Evolutionary conservation across 1,139 yeast species (phyloP), one percentile per base, ranked within the genome.

Genomic region (Pichia kudriavzevii): DNA sequence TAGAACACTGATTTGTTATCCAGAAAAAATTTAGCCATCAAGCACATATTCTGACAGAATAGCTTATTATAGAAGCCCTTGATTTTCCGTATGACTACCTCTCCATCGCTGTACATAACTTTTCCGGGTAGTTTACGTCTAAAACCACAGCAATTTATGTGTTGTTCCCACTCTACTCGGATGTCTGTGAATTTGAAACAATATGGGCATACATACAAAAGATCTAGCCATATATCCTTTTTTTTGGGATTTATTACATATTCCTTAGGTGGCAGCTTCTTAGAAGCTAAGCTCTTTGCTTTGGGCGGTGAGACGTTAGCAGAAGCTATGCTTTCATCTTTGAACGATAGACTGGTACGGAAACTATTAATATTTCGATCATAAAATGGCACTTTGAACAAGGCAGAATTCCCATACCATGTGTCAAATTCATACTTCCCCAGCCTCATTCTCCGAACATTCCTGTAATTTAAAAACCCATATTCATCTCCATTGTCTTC

Each of bases 1-100:
- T 81, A 91, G 54, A 78, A 85, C 22, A 88, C 80, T 0, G 95
- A 82, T 56, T 91, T 91, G 56, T 84, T 87, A 46, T 87, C 95
- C n/a, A 91, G 67, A 50, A 84, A 91, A 27, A 91, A 67, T 56
- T 87, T 85, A 1, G 94, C 93, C 58, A 88, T 81, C 5, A 91
- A 63, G 39, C 93, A 79, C 44, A 91, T 59, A 47, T 84, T 79
- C 52, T 88, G 97, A 44, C 94, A 76, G 45, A 79, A 85, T 19
- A 85, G 56, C 37, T 68, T 67, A 45, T 78, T 70, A 34, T 70
- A 63, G 17, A 65, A 63, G 1, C 95, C 95, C 46, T 74, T 69
- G 1, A 87, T 72, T 42, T 72, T 72, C 36, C 84, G 62, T 27
- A 88, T 81, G 2, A 73, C 63, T 4, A 33, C 14, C 1, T 64